Base-by-base conservation (phyloP, 768 basidiomycete species). In the Macrolepiota fuliginosa region DNA sequence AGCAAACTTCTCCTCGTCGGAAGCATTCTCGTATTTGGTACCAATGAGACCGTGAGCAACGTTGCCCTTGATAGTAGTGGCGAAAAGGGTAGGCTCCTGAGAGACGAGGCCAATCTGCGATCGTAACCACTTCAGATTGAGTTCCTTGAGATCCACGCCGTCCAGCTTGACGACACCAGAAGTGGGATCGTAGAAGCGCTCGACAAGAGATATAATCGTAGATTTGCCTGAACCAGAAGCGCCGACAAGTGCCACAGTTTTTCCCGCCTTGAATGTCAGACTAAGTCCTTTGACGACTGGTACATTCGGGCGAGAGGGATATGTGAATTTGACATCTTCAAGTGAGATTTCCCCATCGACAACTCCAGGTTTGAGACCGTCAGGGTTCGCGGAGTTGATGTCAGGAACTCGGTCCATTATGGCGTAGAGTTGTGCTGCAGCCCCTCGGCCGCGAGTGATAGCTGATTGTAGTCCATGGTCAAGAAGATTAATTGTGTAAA, bases 91-190 rank as follows among this genome's bases (percentile, higher is more conserved):
- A 1, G 94, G 94, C 70, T 96, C 94, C 71, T 96, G 93, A 0
- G 89, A 90, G 1, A 96, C 94, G 0, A 96, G 82, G 54, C 93
- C 93, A 52, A 96, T 91, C 71, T 94, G 92, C 10, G 85, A 84
- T 42, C 94, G 87, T 49, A 96, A 72, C 94, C 93, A 96, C 64
- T 84, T 89, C 59, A 95, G 69, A 68, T 95, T 95, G 52, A 96
- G 80, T 5, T 87, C 79, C 71, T 81, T 87, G 67, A 96, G 66
- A 67, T 95, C 80, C 22, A 81, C 68, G 7, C 93, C 92, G 62
- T 96, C 94, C 4, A 94, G 78, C 63, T 82, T 85, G 69, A 94
- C 84, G 15, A 69, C 66, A 17, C 94, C 94, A 0, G 75, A 73
- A 0, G 79, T 73, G 2, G 94, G 91, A 69, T 96, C 94, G 68